Conservation (phyloP, 257 asterid genomes). For the Scutellaria galericulata region DNA sequence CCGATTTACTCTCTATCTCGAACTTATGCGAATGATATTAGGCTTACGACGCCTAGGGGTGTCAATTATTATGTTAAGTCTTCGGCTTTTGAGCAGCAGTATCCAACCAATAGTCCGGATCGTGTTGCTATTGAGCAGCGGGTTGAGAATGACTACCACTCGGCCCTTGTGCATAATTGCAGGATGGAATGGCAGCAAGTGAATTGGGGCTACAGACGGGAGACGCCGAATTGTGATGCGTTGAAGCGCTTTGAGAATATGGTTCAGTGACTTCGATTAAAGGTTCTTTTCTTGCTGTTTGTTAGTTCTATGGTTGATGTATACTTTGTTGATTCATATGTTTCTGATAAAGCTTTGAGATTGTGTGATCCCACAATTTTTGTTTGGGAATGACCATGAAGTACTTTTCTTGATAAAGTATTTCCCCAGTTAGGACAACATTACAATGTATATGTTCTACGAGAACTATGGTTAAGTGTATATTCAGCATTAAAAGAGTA, state of each 20-base stretch:
- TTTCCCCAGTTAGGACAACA: not conserved
- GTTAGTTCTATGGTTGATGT: slow-evolving; percentile 5
- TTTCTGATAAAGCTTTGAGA: slow-evolving; percentile 8
- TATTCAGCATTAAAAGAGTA: not conserved
- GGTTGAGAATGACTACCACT: slow-evolving; percentile 74
- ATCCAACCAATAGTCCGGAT: slow-evolving; percentile 62
- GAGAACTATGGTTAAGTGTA: not conserved
- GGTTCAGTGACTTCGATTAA: slow-evolving; percentile 45
- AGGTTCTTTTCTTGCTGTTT: slow-evolving; percentile 41
- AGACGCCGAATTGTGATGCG: slow-evolving; percentile 87
- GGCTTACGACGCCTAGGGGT: slow-evolving; percentile 71
- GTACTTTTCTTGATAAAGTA: slow-evolving; percentile 9
- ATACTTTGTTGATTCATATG: slow-evolving; percentile 9
- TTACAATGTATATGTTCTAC: not conserved
- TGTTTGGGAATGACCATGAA: slow-evolving; percentile 13
- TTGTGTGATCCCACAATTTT: not conserved
- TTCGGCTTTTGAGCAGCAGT: slow-evolving; percentile 71
- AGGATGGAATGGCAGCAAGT: slow-evolving; percentile 78
- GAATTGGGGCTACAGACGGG: slow-evolving; percentile 81
- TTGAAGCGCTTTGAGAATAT: slow-evolving; percentile 68
- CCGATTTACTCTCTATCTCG: slow-evolving; percentile 71
- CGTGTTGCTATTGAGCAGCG: slow-evolving; percentile 63
- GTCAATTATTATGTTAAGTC: slow-evolving; percentile 79
- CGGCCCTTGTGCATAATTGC: slow-evolving; percentile 67
- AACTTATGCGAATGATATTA: slow-evolving; percentile 54